These are phyloP conservation scores for Fraxinus excelsior DNA, from an alignment of 257 asterid genomes.

Conservation along the genomic window DNA sequence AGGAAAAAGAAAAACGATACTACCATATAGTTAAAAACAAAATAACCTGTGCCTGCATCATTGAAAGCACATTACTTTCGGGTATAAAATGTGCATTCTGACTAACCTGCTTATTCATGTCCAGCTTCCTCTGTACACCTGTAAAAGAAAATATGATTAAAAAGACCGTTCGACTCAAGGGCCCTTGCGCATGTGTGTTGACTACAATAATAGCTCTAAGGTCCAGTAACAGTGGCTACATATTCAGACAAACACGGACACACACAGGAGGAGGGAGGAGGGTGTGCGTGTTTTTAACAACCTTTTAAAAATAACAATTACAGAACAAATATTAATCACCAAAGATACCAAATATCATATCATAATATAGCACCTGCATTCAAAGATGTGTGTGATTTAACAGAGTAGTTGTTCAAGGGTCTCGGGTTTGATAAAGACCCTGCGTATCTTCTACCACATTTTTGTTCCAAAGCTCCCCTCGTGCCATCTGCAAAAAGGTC, in stretches of 20 bases:
- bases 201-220: background rate
- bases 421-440: constrained; percentile 48
- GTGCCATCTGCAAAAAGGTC: constrained; percentile 47
- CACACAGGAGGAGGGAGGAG: background rate
- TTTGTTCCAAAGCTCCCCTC: constrained; percentile 50
- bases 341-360: constrained; percentile 1
- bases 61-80: background rate
- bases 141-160: constrained; percentile 24
- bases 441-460: constrained; percentile 41
- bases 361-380: constrained; percentile 43
- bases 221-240: background rate
- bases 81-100: background rate
- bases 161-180: constrained; percentile 18
- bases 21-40: background rate
- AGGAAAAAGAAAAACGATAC: background rate
- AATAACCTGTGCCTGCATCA: background rate
- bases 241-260: background rate
- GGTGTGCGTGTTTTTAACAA: background rate
- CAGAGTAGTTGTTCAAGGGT: constrained; percentile 46
- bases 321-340: constrained; percentile 2
- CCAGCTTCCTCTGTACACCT: constrained; percentile 87
- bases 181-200: background rate
- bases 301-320: background rate
- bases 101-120: constrained; percentile 65
- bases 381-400: constrained; percentile 48